Conservation (phyloP, 2,329 filamentous ascomycete species). For the Anthostomella pinea region DNA sequence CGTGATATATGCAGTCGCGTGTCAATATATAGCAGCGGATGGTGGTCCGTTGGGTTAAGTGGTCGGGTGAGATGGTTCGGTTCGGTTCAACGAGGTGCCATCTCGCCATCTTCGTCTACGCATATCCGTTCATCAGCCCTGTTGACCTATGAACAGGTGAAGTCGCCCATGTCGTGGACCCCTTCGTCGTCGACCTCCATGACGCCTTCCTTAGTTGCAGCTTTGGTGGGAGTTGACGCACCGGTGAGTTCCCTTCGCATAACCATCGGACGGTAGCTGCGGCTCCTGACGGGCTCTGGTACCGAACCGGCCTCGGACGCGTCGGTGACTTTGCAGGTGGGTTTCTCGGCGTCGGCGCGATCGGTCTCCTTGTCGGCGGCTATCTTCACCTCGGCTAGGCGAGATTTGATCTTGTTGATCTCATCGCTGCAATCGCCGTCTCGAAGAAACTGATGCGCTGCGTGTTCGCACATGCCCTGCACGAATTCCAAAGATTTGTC, state of each 20-base stretch:
- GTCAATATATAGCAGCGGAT: not conserved
- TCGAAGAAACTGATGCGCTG: constrained; percentile 84
- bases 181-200: constrained; percentile 32
- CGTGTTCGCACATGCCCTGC: constrained; percentile 79
- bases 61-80: constrained; percentile 1
- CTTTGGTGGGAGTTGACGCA: constrained; percentile 25
- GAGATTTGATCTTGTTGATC: constrained; percentile 64
- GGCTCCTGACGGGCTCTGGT: constrained; percentile 36
- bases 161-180: constrained; percentile 29
- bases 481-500: constrained; percentile 78
- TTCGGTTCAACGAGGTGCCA: constrained; percentile 3
- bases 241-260: constrained; percentile 48
- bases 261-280: constrained; percentile 51
- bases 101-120: constrained; percentile 10
- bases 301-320: not conserved
- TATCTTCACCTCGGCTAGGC: constrained; percentile 61
- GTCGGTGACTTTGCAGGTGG: constrained; percentile 16
- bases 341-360: constrained; percentile 52
- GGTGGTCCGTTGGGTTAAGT: not conserved
- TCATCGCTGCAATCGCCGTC: constrained; percentile 82
- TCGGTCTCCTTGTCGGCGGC: constrained; percentile 59
- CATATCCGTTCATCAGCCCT: constrained; percentile 20
- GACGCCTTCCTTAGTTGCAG: constrained; percentile 15
- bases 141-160: constrained; percentile 24
- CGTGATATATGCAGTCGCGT: constrained; percentile 1